Percentiles rank a stretch among this genome's conserved stretches.
Conservation (phyloP, 257 asterid genomes). For the Mitragyna speciosa region DNA sequence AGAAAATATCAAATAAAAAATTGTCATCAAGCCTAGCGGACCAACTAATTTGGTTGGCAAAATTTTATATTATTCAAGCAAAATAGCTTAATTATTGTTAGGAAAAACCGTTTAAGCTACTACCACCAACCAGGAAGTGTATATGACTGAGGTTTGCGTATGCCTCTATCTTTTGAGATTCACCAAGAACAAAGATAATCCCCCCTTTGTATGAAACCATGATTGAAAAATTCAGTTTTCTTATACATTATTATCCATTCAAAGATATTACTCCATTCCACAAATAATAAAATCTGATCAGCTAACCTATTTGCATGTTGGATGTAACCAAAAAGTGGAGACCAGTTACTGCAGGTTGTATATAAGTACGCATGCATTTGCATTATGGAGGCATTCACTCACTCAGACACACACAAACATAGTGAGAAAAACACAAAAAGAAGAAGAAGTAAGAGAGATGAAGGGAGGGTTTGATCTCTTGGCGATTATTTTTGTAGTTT, state of each 20-base stretch:
- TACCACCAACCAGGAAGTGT: not conserved
- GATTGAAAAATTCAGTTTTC: not conserved
- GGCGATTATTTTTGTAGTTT: constrained; percentile 10
- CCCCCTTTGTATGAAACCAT: not conserved
- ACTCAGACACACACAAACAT: not conserved
- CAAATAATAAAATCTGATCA: not conserved
- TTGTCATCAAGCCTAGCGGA: constrained; percentile 14
- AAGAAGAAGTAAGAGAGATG: not conserved
- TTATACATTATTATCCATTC: no score
- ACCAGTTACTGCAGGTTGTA: not conserved
- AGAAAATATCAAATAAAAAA: not conserved
- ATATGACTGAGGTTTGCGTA: not conserved
- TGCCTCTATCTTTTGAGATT: not conserved
- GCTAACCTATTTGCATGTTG: not conserved
- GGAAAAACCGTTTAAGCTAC: constrained; percentile 15
- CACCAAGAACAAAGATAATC: not conserved
- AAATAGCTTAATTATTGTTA: not conserved
- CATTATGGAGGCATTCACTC: not conserved
- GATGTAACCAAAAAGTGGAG: not conserved
- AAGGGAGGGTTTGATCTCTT: constrained; percentile 5
- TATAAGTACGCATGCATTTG: not conserved
- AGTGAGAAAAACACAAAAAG: no score
- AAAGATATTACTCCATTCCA: no score
- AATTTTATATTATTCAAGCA: not conserved
- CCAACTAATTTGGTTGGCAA: constrained; percentile 15